Conservation (phyloP, 306 rosid genomes). For the Fragaria nilgerrensis region DNA sequence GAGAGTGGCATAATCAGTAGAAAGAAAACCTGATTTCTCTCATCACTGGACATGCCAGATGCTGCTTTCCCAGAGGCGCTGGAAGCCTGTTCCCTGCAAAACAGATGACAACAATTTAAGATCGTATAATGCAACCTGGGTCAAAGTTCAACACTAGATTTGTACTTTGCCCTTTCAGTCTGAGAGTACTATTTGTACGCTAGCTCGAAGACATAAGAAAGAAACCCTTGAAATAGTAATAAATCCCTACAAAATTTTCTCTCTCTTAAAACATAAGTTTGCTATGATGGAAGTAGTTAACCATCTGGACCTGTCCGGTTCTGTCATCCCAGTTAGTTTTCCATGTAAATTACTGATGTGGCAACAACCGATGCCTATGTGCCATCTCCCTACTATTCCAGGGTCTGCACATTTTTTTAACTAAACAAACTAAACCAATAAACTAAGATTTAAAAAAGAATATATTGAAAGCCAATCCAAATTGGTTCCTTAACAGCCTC, state of each 20-base stretch:
- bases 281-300: neutral
- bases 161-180: neutral
- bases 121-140: neutral
- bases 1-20: neutral
- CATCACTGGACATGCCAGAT: conserved; percentile 98
- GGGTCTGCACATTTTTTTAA: neutral
- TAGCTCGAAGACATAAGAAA: neutral
- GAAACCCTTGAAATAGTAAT: neutral
- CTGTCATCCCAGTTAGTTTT: neutral
- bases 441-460: neutral
- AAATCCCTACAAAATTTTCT: neutral
- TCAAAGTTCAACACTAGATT: neutral
- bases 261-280: neutral
- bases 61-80: conserved; percentile 98
- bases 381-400: neutral
- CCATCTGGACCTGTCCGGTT: neutral
- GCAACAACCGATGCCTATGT: neutral
- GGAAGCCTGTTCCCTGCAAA: conserved; percentile 91
- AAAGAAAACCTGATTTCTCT: conserved; percentile 75
- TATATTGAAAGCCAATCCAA: neutral
- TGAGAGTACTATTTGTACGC: neutral
- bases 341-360: neutral
- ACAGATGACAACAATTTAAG: neutral
- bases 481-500: neutral
- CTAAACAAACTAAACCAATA: neutral